Evolutionary conservation across 2,329 filamentous ascomycete genomes (phyloP), one percentile per base, ranked within the genome.

Genomic region (Grosmannia penicillata): DNA sequence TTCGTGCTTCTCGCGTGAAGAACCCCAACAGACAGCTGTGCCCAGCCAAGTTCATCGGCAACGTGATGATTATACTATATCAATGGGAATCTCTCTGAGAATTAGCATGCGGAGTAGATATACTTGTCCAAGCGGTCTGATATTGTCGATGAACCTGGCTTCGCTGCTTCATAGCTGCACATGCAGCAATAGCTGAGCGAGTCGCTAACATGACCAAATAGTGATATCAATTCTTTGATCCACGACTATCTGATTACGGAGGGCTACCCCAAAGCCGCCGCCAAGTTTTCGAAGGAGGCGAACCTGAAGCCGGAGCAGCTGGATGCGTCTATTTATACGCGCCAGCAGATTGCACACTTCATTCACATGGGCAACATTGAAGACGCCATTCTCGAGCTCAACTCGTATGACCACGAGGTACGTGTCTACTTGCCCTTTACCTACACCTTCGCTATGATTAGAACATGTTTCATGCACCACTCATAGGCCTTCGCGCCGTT

Each of bases 51-150:
- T 24, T 39, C 29, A 33, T 53, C 49, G 57, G 53, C 51, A 53
- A 64, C 51, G 66, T 75, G 68, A 93, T 93, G 87, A 93, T 83
- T 64, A n/a, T n/a, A n/a, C n/a, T 65, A 70, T 78, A 78, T 83
- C n/a, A 93, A 94, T 98, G 91, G 91, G 91, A 98, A 98, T 98
- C 91, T 98, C 93, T 98, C 91, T 82, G 84, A 96, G 83, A 72
- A 70, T 75, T 66, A 63, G 58, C 62, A 72, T 98, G 91, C 83
- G 80, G 91, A 98, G 77, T 85, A 77, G 30, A 30, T 17, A 64
- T 69, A 78, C 83, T 75, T 80, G 82, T 75, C 63, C 36, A 49
- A 46, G 43, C 46, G 33, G 37, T 47, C 48, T 50, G 48, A 45
- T 46, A 19, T 38, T 45, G 43, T 28, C 40, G 32, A 44, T 40